Base-by-base conservation (phyloP, 2,329 filamentous ascomycete species). In the Rhinocladiella similis region DNA sequence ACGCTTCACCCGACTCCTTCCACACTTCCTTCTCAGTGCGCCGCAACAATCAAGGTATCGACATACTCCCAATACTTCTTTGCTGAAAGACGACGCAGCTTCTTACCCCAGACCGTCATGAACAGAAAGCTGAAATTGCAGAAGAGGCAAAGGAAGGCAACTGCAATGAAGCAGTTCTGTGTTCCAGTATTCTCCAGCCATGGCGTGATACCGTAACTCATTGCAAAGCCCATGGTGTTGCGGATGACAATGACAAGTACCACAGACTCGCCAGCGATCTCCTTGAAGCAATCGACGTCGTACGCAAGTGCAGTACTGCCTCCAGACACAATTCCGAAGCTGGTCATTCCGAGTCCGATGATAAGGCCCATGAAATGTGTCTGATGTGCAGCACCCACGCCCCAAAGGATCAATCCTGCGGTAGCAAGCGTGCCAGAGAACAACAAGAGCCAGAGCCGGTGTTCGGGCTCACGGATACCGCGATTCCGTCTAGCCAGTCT, bases 311-410 rank as follows among this genome's bases (percentile, higher is more conserved):
- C 69, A 41, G 75, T 79, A 10, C 73, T 75, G 43, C 70, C 64
- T 1, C 73, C 76, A 19, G 79, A 74, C 19, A 78, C 69, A 35
- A 63, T 57, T 16, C 65, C 68, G 52, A 70, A 67, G 12, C 62
- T 61, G 13, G 69, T 53, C 45, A 70, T 62, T 10, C 56, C 67
- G 16, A 71, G 61, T 4, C 71, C 68, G 20, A 80, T 72, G 3
- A 81, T 69, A 9, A 77, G 66, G 0, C 78, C 80, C 46, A 80
- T 72, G 73, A 74, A 78, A 39, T 80, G 78, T 12, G 80, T 63
- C 3, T 71, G 61, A 38, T 78, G 71, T 38, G 76, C 76, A 3
- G 79, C 77, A 4, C 79, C 79, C 0, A 82, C 75, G 27, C 80
- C 80, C 78, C 78, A 82, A 1, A 80, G 68, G 43, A 81, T 73